Evolutionary conservation across 192 early-diverging fungal species (phyloP), one percentile per base, ranked within the genome.

Genomic region (Chytriomyces sp.): DNA sequence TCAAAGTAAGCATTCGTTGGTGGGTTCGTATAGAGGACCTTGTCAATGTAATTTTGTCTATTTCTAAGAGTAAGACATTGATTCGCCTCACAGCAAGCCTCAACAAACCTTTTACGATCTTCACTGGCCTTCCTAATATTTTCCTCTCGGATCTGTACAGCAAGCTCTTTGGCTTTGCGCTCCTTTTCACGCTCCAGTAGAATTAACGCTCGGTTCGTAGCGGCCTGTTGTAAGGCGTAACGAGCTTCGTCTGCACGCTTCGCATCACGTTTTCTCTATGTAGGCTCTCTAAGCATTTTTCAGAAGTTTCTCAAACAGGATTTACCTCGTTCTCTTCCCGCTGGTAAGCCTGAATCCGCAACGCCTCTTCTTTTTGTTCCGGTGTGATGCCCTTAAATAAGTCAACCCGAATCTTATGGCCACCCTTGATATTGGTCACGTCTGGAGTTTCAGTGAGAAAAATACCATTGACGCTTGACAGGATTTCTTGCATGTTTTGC

Each of bases 381-480:
- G 36, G 40, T 0, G 82, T 85, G 57, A 88, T 83, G 49, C 84
- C 86, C 64, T 88, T 88, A 73, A 87, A 88, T 14, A 79, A 44
- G 60, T 88, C 86, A 22, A 86, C 84, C 5, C 86, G 74, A 31
- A 87, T 71, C 84, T 86, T 80, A 69, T 85, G 85, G 0, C 82
- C 80, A 26, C 81, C 83, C 34, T 70, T 71, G 31, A 85, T 84
- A 70, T 80, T 77, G 63, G 82, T 80, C 19, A 81, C 83, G 57
- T 84, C 77, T 25, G 85, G 81, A 19, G 38, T 72, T 72, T 87
- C 85, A 8, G 83, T 85, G 54, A 87, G 59, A 65, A 85, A 83
- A 3, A 40, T 57, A n/a, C 85, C 85, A 57, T 78, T 82, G n/a
- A 86, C 54, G 33, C 80, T 75, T 36, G 38, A 57, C 5, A 75